Percentiles rank a stretch among this genome's conserved stretches.
Evolutionary conservation across 2,329 filamentous ascomycete species (phyloP).

Genomic region (Lojkania enalia): DNA sequence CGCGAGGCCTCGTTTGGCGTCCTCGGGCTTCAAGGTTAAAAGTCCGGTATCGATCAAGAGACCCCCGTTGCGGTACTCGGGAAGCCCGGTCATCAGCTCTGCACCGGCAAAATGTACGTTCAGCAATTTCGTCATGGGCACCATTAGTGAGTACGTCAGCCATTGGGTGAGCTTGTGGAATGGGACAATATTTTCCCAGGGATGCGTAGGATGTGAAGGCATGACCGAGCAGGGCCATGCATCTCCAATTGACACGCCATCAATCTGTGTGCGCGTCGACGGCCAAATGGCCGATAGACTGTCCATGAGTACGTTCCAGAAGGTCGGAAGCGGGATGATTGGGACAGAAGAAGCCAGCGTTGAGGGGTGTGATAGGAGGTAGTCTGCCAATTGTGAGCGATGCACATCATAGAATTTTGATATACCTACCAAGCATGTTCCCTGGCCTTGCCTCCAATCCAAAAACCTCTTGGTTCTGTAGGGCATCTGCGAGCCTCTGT

Average conservation of each 20-base stretch:
- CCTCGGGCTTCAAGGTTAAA: slow-evolving; percentile 71
- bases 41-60: slow-evolving; percentile 77
- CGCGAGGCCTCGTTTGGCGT: slow-evolving; percentile 70
- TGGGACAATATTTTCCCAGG: slow-evolving; percentile 81
- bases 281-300: slow-evolving; percentile 90
- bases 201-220: slow-evolving; percentile 70
- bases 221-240: slow-evolving; percentile 90
- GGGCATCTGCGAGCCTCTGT: slow-evolving; percentile 71
- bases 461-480: slow-evolving; percentile 82
- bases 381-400: slow-evolving; percentile 61
- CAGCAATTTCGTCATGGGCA: slow-evolving; percentile 81
- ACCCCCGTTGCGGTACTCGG: slow-evolving; percentile 80
- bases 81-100: slow-evolving; percentile 83
- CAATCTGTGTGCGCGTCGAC: slow-evolving; percentile 78
- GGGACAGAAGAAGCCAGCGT: slow-evolving; percentile 88
- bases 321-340: slow-evolving; percentile 80
- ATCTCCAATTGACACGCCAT: slow-evolving; percentile 85
- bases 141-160: slow-evolving; percentile 92
- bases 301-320: slow-evolving; percentile 90
- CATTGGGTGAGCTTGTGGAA: slow-evolving; percentile 95
- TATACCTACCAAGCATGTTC: slow-evolving; percentile 80
- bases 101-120: slow-evolving; percentile 79
- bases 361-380: slow-evolving; percentile 87
- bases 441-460: slow-evolving; percentile 82
- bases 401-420: slow-evolving; percentile 4